Percentiles rank a stretch among this genome's conserved stretches.
phyloP scores from a whole-genome alignment of 1,284 basidiomycete species.

The Tilletia setariae region DNA sequence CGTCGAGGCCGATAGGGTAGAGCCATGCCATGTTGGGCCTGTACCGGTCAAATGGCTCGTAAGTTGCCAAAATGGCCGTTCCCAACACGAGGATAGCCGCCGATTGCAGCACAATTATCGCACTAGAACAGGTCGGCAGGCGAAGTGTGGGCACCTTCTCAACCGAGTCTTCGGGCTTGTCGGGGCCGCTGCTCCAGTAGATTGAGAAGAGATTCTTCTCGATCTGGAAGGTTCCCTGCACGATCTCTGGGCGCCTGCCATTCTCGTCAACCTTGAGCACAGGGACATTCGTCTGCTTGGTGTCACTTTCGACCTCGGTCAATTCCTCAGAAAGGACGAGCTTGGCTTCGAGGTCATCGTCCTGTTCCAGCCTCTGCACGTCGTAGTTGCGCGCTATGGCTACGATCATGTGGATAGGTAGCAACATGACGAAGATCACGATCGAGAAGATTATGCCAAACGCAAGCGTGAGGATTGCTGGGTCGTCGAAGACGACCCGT shows the following conservation, averaged over 20 bases:
- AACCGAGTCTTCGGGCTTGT: no score
- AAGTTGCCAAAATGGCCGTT: not conserved
- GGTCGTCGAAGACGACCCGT: no score
- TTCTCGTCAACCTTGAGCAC: slow-evolving; percentile 1
- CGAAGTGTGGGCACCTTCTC: not conserved
- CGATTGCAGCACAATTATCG: not conserved
- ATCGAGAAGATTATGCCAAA: no score
- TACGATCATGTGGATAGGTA: not conserved
- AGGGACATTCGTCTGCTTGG: no score
- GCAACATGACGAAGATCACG: no score
- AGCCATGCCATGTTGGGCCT: not conserved
- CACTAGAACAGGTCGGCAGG: not conserved
- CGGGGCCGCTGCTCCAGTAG: no score
- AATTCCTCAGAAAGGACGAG: not conserved
- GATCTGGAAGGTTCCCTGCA: no score
- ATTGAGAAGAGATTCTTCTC: no score
- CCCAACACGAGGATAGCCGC: no score
- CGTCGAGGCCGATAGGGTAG: not conserved
- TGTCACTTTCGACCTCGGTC: not conserved
- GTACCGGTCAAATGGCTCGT: not conserved
- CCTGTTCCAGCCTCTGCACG: not conserved
- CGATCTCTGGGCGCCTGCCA: not conserved
- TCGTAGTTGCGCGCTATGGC: not conserved
- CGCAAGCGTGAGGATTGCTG: no score
- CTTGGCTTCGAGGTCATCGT: not conserved